These are phyloP conservation scores for Colletotrichum lini DNA, from an alignment of 2,329 filamentous ascomycete genomes.

Conservation along the genomic window DNA sequence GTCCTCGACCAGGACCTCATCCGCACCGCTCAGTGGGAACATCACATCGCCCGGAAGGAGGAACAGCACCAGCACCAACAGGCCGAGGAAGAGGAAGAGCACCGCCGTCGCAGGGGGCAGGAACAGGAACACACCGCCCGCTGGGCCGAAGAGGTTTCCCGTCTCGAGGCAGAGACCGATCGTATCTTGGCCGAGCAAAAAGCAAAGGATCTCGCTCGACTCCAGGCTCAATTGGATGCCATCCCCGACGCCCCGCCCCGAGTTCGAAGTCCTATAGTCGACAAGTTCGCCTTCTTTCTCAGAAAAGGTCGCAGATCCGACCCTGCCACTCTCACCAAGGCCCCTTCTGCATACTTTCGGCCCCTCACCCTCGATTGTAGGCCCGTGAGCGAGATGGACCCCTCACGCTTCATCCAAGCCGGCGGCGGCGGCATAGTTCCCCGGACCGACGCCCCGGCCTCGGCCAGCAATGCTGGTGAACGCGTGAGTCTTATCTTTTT, in stretches of 20 bases:
- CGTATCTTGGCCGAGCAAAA: constrained; percentile 65
- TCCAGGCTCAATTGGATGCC: constrained; percentile 59
- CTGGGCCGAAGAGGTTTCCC: constrained; percentile 57
- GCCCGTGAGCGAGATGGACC: constrained; percentile 36
- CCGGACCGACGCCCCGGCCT: constrained; percentile 81
- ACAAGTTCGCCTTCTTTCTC: constrained; percentile 63
- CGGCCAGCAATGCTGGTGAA: constrained; percentile 85
- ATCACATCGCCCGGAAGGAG: constrained; percentile 13
- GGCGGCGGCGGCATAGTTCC: constrained; percentile 63
- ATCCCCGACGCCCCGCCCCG: constrained; percentile 52
- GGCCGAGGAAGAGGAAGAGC: constrained; percentile 33
- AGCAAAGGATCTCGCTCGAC: constrained; percentile 62
- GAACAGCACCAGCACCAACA: constrained; percentile 8
- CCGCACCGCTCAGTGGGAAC: constrained; percentile 25
- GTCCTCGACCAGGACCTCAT: constrained; percentile 11
- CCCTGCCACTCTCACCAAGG: constrained; percentile 45
- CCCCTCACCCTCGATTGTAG: constrained; percentile 28
- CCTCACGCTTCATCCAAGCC: constrained; percentile 56
- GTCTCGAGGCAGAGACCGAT: constrained; percentile 63
- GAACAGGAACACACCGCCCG: constrained; percentile 48
- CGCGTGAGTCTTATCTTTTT: constrained; percentile 67
- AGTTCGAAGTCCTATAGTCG: constrained; percentile 59
- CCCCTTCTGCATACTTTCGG: constrained; percentile 27
- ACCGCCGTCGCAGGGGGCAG: constrained; percentile 34
- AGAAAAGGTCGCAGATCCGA: constrained; percentile 57